These are phyloP conservation scores for Xylaria sp. DNA, from an alignment of 2,329 filamentous ascomycete species.

Conservation along the genomic window DNA sequence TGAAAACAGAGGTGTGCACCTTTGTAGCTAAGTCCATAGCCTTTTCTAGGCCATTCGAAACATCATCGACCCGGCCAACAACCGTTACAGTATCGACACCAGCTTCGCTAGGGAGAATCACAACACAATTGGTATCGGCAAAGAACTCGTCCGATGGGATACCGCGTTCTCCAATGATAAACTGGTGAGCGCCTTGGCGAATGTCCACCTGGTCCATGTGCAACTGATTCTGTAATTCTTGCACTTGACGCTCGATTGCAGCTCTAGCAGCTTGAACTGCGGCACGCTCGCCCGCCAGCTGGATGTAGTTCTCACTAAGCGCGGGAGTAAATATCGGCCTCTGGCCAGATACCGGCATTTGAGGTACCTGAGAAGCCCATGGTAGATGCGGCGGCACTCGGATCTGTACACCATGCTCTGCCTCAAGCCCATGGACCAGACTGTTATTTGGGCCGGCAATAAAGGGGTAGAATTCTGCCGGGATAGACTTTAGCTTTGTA, in stretches of 20 bases:
- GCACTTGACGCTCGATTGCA: slow-evolving; percentile 81
- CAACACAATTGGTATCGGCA: slow-evolving; percentile 86
- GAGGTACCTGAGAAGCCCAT: slow-evolving; percentile 76
- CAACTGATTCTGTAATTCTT: slow-evolving; percentile 79
- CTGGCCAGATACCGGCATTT: slow-evolving; percentile 69
- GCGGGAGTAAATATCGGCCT: slow-evolving; percentile 77
- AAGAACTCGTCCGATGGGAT: slow-evolving; percentile 87
- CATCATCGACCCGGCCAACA: slow-evolving; percentile 78
- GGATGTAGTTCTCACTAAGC: slow-evolving; percentile 78
- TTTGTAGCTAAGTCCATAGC: slow-evolving; percentile 88
- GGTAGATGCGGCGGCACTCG: slow-evolving; percentile 84
- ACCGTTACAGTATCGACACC: slow-evolving; percentile 87
- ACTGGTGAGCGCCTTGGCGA: slow-evolving; percentile 89
- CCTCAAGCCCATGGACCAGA: slow-evolving; percentile 73
- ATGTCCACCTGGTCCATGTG: slow-evolving; percentile 82
- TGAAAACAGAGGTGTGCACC: slow-evolving; percentile 86
- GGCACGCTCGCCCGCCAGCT: slow-evolving; percentile 84
- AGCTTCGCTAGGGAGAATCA: slow-evolving; percentile 80
- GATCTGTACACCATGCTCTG: slow-evolving; percentile 79
- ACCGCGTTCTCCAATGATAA: slow-evolving; percentile 88
- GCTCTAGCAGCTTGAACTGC: slow-evolving; percentile 83
- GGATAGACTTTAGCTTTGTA: slow-evolving; percentile 83
- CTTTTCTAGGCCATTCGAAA: slow-evolving; percentile 80
- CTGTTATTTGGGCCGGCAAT: slow-evolving; percentile 82
- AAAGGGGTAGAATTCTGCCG: slow-evolving; percentile 95